Percentiles rank a stretch among this genome's conserved stretches.
These are phyloP conservation scores for Rhododendron vialii DNA, from an alignment of 148 eudicot genomes.

Conservation along the genomic window DNA sequence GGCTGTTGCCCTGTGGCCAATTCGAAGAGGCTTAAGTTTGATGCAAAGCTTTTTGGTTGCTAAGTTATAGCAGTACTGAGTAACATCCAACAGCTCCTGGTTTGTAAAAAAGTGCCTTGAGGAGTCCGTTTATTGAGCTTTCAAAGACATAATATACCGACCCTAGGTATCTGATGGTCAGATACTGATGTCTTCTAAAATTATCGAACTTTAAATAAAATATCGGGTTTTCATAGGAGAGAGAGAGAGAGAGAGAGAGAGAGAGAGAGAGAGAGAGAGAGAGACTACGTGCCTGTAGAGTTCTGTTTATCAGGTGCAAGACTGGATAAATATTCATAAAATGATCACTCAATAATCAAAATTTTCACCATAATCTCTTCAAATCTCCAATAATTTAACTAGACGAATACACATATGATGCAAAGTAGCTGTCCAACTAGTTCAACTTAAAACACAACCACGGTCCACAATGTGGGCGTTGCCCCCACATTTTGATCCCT, in stretches of 20 bases:
- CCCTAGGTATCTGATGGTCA: background rate
- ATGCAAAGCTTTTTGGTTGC: background rate
- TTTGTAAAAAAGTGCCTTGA: background rate
- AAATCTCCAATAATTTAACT: background rate
- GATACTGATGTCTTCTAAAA: background rate
- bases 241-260: no score
- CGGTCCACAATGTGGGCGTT: background rate
- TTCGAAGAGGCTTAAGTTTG: background rate
- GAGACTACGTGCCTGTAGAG: background rate
- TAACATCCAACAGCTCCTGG: background rate
- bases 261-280: no score
- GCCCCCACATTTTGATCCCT: background rate
- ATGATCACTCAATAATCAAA: background rate
- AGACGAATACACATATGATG: background rate
- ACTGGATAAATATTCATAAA: background rate
- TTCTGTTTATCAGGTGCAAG: background rate
- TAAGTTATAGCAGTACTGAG: background rate
- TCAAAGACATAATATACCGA: no score
- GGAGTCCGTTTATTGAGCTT: background rate
- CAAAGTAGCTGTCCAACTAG: background rate
- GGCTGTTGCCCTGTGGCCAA: background rate
- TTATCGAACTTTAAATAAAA: no score
- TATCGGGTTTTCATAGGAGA: no score
- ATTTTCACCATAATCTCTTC: background rate
- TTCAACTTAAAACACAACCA: conserved; percentile 9